Percentiles rank a stretch among this genome's conserved stretches.
These are phyloP conservation scores for Craterostigma plantagineum DNA, from an alignment of 257 asterid species.

Conservation along the genomic window DNA sequence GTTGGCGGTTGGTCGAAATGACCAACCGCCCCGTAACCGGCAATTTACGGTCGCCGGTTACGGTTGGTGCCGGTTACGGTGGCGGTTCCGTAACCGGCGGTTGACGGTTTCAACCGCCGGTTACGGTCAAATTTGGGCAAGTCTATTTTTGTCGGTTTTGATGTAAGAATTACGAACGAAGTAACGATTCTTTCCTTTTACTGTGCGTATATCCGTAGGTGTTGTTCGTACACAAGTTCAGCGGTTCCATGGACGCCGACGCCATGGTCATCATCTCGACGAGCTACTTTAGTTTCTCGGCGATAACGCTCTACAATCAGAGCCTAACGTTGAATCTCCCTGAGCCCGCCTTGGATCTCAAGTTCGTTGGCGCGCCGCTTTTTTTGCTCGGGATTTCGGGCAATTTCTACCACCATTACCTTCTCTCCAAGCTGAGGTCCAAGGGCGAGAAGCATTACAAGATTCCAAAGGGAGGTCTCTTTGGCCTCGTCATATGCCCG, in stretches of 20 bases:
- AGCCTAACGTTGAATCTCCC: conserved; percentile 16
- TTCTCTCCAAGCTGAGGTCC: conserved; percentile 42
- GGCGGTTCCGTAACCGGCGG: no score
- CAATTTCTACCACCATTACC: conserved; percentile 60
- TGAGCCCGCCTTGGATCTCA: conserved; percentile 48
- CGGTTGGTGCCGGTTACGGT: no score
- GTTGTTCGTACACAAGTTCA: conserved; percentile 47
- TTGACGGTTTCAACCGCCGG: no score
- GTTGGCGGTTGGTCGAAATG: no score
- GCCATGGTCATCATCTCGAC: conserved; percentile 22
- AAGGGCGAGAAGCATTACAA: conserved; percentile 35
- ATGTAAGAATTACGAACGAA: no score
- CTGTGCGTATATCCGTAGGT: conserved; percentile 21
- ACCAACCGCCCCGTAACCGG: no score
- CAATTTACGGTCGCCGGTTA: no score
- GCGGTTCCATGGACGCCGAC: conserved; percentile 30
- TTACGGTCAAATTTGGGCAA: no score
- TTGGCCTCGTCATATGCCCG: conserved; percentile 43
- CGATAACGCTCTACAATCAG: conserved; percentile 27
- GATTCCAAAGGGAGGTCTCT: conserved; percentile 55
- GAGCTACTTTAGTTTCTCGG: conserved; percentile 25
- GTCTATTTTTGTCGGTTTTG: no score
- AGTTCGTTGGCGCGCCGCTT: conserved; percentile 24
- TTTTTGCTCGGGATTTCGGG: conserved; percentile 30
- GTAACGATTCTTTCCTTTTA: no score